Evolutionary conservation across 2,329 filamentous ascomycete genomes (phyloP).

Genomic region (Trichoderma breve): DNA sequence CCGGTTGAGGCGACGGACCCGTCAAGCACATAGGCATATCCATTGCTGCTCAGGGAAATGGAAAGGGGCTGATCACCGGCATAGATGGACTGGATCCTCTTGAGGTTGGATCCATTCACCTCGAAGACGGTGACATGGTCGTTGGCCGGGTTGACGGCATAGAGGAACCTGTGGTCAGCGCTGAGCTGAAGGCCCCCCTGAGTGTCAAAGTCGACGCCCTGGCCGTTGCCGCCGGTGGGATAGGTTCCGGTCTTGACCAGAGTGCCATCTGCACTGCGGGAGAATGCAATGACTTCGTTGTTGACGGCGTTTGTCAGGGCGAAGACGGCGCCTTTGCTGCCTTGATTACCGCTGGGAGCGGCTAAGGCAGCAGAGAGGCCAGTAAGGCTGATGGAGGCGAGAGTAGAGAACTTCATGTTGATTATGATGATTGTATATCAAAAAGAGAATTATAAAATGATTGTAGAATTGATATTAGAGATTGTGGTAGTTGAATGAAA

Average conservation of each 20-base stretch:
- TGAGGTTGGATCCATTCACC: slow-evolving; percentile 22
- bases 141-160: slow-evolving; percentile 25
- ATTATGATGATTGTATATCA: not conserved
- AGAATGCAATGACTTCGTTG: slow-evolving; percentile 24
- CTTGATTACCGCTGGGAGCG: not conserved
- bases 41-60: slow-evolving; percentile 25
- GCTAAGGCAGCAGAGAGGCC: slow-evolving; percentile 2
- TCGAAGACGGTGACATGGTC: slow-evolving; percentile 25
- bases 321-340: slow-evolving; percentile 24
- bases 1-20: slow-evolving; percentile 26
- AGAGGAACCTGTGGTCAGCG: slow-evolving; percentile 23
- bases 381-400: slow-evolving; percentile 8
- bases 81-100: slow-evolving; percentile 24
- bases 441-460: not conserved
- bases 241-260: slow-evolving; percentile 21
- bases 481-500: not conserved
- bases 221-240: slow-evolving; percentile 26
- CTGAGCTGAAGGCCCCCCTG: slow-evolving; percentile 65
- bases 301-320: slow-evolving; percentile 25
- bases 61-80: slow-evolving; percentile 26
- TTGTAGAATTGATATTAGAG: not conserved
- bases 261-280: slow-evolving; percentile 20
- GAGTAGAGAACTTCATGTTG: slow-evolving; percentile 11
- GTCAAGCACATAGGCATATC: slow-evolving; percentile 24
- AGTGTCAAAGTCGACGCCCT: slow-evolving; percentile 79